Evolutionary conservation across 148 eudicot genomes (phyloP).

Genomic region (Rhododendron williamsianum): DNA sequence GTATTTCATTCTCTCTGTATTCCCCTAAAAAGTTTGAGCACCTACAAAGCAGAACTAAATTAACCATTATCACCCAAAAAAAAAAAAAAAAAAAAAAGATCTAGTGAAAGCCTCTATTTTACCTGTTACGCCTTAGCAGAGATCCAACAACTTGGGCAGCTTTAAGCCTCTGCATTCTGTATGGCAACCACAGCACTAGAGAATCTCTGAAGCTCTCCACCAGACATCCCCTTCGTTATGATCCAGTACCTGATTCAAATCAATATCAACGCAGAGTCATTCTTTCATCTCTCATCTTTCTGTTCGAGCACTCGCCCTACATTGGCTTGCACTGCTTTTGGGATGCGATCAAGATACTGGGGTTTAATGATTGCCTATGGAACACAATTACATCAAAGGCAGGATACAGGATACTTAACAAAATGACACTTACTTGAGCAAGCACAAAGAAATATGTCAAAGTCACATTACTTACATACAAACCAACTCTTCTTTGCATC

Average conservation of each 20-base stretch:
- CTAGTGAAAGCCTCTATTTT: background rate
- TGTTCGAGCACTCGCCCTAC: constrained; percentile 79
- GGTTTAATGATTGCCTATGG: constrained; percentile 82
- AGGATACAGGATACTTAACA: background rate
- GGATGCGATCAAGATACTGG: constrained; percentile 91
- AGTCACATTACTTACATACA: background rate
- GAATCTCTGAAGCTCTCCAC: constrained; percentile 96
- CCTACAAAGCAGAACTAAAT: no score
- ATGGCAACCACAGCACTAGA: constrained; percentile 88
- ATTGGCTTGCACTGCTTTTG: constrained; percentile 86
- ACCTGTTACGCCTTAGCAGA: constrained; percentile 85
- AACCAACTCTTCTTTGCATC: background rate
- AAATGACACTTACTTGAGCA: background rate
- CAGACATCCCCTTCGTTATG: constrained; percentile 91
- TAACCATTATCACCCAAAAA: no score
- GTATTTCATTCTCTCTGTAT: no score
- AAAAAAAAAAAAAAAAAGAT: no score
- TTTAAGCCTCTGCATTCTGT: constrained; percentile 82
- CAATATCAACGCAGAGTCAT: constrained; percentile 62
- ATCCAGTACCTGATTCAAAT: constrained; percentile 75
- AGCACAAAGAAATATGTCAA: background rate
- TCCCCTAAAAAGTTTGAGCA: no score
- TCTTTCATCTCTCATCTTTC: constrained; percentile 73
- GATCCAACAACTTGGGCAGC: constrained; percentile 92
- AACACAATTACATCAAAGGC: background rate